Evolutionary conservation across 2,329 filamentous ascomycete species (phyloP), one percentile per base, ranked within the genome.

Genomic region (Sordariomycetes sp.): DNA sequence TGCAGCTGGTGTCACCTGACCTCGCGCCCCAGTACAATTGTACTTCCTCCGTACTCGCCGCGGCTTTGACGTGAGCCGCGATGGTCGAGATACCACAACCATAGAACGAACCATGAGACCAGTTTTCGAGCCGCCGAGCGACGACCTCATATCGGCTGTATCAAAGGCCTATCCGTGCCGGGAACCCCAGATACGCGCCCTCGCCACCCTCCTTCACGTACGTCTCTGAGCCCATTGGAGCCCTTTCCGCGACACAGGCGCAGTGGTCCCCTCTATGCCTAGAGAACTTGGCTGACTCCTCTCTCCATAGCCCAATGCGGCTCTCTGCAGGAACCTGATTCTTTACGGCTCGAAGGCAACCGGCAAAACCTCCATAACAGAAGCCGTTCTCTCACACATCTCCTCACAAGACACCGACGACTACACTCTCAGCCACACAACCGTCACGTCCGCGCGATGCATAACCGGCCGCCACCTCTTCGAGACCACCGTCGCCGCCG

Each of bases 301-400:
- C 1, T 35, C n/a, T 10, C 34, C 48, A 12, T 67, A 89, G 83
- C 81, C 84, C 24, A 71, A 75, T 53, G 78, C 86, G n/a, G 86
- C 89, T 34, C 86, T 83, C 59, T 88, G 88, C 59, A 77, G 83
- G 12, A 88, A 89, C 60, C 70, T 97, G 12, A 84, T 97, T 24
- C 71, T 95, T 54, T 86, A 97, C 70, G 94, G 94, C 55, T 83
- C 91, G 34, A 86, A 92, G 66, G 87, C 90, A 2, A 96, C 92
- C 0, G 93, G 91, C 48, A 97, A 97, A 74, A 89, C 85, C 35
- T 81, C 82, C 54, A 79, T 96, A 28, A 50, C 52, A 8, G 18
- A 37, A 54, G 18, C 57, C 52, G 32, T 58, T 22, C 40, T 58
- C 18, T 14, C 46, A 20, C 12, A 25, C 2, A n/a, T 54, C 24